These are phyloP conservation scores for Myxozyma kluyveri DNA, from an alignment of 805 yeast species.

Conservation along the genomic window DNA sequence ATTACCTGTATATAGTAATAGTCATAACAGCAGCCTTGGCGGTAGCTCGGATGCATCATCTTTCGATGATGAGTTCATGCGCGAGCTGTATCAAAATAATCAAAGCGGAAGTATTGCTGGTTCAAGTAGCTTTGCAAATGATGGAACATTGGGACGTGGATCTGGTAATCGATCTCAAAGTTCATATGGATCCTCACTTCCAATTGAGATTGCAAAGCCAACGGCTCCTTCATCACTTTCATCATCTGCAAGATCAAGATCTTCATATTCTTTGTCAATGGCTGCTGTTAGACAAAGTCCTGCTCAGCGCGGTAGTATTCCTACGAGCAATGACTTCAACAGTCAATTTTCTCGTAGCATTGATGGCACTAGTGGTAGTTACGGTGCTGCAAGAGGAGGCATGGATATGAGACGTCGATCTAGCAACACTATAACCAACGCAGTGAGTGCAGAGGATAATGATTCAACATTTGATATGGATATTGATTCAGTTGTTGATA, in stretches of 20 bases:
- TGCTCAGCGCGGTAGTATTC: too few species aligned
- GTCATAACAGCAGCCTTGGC: neutral
- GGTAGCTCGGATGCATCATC: constrained; percentile 7
- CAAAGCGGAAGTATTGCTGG: too few species aligned
- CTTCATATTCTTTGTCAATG: too few species aligned
- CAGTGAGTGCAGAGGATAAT: too few species aligned
- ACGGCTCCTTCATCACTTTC: neutral
- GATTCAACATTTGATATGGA: neutral
- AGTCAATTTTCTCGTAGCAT: too few species aligned
- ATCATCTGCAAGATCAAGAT: neutral
- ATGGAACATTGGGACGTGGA: neutral
- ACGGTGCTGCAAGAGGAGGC: too few species aligned
- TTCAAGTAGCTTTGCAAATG: neutral
- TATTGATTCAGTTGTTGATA: neutral
- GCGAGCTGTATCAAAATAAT: neutral
- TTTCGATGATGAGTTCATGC: constrained; percentile 6
- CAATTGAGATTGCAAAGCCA: constrained; percentile 18
- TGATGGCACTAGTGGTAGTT: too few species aligned
- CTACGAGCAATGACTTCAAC: too few species aligned
- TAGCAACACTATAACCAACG: too few species aligned
- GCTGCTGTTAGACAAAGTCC: too few species aligned
- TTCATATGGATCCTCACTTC: constrained; percentile 19
- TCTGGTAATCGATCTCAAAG: constrained; percentile 2
- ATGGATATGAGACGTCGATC: too few species aligned
- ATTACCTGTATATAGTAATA: too few species aligned